phyloP scores from a whole-genome alignment of 306 rosid species.

The Gleditsia sinensis region DNA sequence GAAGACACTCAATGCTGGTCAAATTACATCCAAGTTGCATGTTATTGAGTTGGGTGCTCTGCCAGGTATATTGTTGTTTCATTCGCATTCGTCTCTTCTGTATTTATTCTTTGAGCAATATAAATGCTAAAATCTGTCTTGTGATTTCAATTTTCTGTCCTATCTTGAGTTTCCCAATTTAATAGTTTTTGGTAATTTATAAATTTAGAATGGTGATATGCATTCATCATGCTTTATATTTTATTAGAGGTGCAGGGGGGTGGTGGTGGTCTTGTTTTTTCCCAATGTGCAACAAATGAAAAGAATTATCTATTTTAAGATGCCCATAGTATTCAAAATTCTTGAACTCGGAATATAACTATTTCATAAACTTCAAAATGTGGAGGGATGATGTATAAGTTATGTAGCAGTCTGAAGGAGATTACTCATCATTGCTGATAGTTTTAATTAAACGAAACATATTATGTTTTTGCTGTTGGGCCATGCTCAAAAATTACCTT shows the following conservation, averaged over 20 bases:
- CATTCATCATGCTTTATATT: neutral
- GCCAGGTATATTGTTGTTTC: constrained; percentile 60
- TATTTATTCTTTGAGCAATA: constrained; percentile 19
- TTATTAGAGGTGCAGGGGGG: neutral
- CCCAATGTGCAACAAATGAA: neutral
- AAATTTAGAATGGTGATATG: neutral
- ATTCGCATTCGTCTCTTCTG: constrained; percentile 5
- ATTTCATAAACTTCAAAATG: constrained; percentile 15
- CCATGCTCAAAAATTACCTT: constrained; percentile 22
- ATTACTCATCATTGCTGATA: constrained; percentile 14
- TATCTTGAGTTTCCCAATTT: constrained; percentile 8
- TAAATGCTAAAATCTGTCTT: constrained; percentile 21
- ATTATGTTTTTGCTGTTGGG: neutral
- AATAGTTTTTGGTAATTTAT: neutral
- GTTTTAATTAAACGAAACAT: constrained; percentile 22
- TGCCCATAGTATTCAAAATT: constrained; percentile 18
- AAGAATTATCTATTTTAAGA: constrained; percentile 12
- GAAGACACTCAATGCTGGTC: constrained; percentile 92
- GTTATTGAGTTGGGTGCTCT: constrained; percentile 98
- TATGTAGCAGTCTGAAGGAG: constrained; percentile 17
- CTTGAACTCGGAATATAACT: neutral
- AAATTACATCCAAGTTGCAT: constrained; percentile 86
- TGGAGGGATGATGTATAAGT: constrained; percentile 16
- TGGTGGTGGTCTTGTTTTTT: neutral
- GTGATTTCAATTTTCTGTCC: neutral